Evolutionary conservation across 306 rosid genomes (phyloP), one percentile per base, ranked within the genome.

Genomic region (Ormosia semicastrata): DNA sequence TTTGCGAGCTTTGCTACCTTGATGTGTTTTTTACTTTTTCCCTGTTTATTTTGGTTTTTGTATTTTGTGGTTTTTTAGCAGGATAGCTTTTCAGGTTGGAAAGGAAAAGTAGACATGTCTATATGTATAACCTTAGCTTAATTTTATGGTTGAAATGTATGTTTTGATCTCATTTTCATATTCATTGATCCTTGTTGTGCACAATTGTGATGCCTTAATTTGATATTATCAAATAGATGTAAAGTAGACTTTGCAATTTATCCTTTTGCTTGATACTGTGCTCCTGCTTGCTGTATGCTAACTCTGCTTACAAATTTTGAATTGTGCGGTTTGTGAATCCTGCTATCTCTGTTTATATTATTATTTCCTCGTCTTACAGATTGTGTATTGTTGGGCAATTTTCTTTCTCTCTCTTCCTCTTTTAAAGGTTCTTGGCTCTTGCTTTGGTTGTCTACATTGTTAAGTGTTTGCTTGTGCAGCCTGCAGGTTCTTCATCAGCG

Each of bases 401-500:
- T 39, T 76, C 11, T 57, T 57, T 46, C 32, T 39, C 58, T 40
- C 15, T 43, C 13, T 60, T 62, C 68, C 2, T 80, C 13, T 36
- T 62, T 47, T n/a, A 13, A 39, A 54, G 54, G 66, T 12, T 49
- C 15, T n/a, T 79, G 56, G 66, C 15, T 49, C 15, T n/a, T 81
- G 56, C 73, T 70, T 84, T 73, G 70, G 64, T 57, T 65, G 43
- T 69, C 65, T 57, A 52, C 36, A 70, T 66, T 34, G 34, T 69
- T 79, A 56, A 62, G 81, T 79, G 41, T 83, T 86, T 71, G 71
- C 52, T 12, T 89, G 74, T 75, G 77, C 90, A 95, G 99, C 74
- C 85, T 50, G 94, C 84, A 81, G 95, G 87, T 87, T 85, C 98
- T 80, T 87, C 91, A 47, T 85, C 87, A 39, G 18, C 84, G 3